Evolutionary conservation across 2,329 filamentous ascomycete species (phyloP), one percentile per base, ranked within the genome.

Genomic region (Hypoxylon sp.): DNA sequence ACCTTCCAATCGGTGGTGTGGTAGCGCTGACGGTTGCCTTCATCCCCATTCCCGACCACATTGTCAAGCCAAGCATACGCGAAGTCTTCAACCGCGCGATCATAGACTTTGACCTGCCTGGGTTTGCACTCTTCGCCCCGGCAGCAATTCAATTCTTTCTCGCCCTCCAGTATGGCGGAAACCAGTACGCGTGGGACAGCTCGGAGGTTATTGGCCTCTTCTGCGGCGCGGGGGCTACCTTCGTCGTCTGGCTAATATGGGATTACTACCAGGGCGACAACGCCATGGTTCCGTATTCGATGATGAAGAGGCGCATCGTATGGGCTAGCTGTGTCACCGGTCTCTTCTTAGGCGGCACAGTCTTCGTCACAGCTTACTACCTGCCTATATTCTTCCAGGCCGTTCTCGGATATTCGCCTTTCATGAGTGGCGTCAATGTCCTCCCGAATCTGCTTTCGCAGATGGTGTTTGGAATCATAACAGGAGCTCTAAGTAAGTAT

Each of bases 281-380:
- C 2, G 82, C 83, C 41, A 84, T 85, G 78, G 74, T 87, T 2
- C 78, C 81, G 0, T 73, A 78, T 0, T 78, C 79, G 0, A 73
- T 86, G n/a, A 58, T 84, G 9, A 73, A 71, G 29, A 74, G 78
- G 39, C 78, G 82, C 0, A 74, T 78, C 34, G 75, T 85, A 32
- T 78, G 76, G 71, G 74, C 78, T 5, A 78, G 82, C 32, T 81
- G 83, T 63, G 11, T 47, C 1, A 11, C 27, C 1, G 52, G 32
- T 1, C 51, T 64, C 1, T 61, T 67, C n/a, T 19, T 64, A 6
- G 34, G 52, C n/a, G 55, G 60, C 2, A 47, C 56, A 0, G 77
- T 83, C n/a, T 80, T 79, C 3, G 76, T 80, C 3, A 74, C 78
- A 4, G 81, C 81, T 52, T 80, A 84, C 67, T 73, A 72, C 14